Percentiles rank a stretch among this genome's conserved stretches.
phyloP scores from a whole-genome alignment of 257 asterid species.

The Solanum chaucha region DNA sequence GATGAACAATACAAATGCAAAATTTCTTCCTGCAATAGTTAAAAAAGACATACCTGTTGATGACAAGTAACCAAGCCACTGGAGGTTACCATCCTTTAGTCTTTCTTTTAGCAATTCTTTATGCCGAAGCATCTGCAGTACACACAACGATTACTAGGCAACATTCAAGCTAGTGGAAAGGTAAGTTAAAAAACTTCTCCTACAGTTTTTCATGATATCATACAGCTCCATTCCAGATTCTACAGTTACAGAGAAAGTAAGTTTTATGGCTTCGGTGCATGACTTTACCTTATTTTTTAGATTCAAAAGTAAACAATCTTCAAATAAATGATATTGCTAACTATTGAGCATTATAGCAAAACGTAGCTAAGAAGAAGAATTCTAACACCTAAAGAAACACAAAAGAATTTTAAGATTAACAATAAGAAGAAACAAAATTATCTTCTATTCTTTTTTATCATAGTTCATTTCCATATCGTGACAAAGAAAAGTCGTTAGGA shows the following conservation, averaged over 20 bases:
- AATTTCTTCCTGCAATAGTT: background rate
- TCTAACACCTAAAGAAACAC: background rate
- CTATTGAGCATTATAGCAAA: background rate
- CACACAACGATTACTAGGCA: constrained; percentile 4
- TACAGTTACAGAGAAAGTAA: background rate
- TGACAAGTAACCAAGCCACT: constrained; percentile 74
- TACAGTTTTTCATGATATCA: background rate
- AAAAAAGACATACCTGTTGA: constrained; percentile 57
- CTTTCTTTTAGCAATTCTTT: constrained; percentile 28
- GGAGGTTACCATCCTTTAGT: constrained; percentile 52
- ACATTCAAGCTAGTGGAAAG: background rate
- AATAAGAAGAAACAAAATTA: background rate
- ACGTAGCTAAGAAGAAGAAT: background rate
- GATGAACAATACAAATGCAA: background rate
- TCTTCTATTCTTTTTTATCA: background rate
- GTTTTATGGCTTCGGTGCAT: background rate
- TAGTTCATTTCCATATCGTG: background rate
- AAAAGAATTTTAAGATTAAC: background rate
- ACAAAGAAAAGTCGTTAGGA: background rate
- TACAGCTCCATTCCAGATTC: background rate
- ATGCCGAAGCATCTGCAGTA: constrained; percentile 46
- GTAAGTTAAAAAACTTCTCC: background rate
- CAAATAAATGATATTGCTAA: background rate
- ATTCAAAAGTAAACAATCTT: background rate
- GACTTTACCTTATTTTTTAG: background rate